These are phyloP conservation scores for Sporothrix sp. DNA, from an alignment of 2,329 filamentous ascomycete species.

Conservation along the genomic window DNA sequence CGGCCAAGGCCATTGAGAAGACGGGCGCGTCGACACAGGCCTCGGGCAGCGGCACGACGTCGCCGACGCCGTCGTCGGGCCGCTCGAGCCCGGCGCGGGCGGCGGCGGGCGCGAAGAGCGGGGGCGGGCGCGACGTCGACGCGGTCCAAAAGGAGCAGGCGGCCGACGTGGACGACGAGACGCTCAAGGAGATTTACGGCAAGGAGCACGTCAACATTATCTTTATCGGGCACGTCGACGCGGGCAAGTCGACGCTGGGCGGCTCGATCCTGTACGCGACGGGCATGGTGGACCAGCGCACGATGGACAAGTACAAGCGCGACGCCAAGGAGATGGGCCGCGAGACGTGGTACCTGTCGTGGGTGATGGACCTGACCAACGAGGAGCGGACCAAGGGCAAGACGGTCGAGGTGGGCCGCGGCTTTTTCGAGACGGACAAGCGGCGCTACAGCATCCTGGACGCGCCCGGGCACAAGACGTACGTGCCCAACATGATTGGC, in stretches of 20 bases:
- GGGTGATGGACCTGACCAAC: slow-evolving; percentile 94
- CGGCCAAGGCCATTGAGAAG: slow-evolving; percentile 86
- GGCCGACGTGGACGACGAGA: slow-evolving; percentile 60
- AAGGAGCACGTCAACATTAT: slow-evolving; percentile 93
- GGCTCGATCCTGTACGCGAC: slow-evolving; percentile 88
- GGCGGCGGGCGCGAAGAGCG: slow-evolving; percentile 33
- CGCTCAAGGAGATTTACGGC: slow-evolving; percentile 89
- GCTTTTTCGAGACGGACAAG: slow-evolving; percentile 95
- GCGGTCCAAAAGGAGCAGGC: slow-evolving; percentile 75
- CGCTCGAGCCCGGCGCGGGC: slow-evolving; percentile 67
- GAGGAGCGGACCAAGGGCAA: slow-evolving; percentile 95
- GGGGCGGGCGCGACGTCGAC: slow-evolving; percentile 59
- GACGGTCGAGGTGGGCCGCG: slow-evolving; percentile 93
- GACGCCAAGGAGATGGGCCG: slow-evolving; percentile 93
- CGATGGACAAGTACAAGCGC: slow-evolving; percentile 94
- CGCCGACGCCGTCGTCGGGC: slow-evolving; percentile 73
- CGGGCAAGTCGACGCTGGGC: slow-evolving; percentile 92
- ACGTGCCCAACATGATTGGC: slow-evolving; percentile 96
- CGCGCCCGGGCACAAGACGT: slow-evolving; percentile 95
- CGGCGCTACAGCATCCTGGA: slow-evolving; percentile 94
- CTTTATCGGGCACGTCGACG: slow-evolving; percentile 93
- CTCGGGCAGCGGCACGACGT: slow-evolving; percentile 58
- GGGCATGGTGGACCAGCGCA: slow-evolving; percentile 98
- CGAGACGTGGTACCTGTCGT: slow-evolving; percentile 98
- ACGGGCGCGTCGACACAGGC: slow-evolving; percentile 56